Percentiles rank a stretch among this genome's conserved stretches.
These are phyloP conservation scores for Solanum bulbocastanum DNA, from an alignment of 257 asterid species.

Conservation along the genomic window DNA sequence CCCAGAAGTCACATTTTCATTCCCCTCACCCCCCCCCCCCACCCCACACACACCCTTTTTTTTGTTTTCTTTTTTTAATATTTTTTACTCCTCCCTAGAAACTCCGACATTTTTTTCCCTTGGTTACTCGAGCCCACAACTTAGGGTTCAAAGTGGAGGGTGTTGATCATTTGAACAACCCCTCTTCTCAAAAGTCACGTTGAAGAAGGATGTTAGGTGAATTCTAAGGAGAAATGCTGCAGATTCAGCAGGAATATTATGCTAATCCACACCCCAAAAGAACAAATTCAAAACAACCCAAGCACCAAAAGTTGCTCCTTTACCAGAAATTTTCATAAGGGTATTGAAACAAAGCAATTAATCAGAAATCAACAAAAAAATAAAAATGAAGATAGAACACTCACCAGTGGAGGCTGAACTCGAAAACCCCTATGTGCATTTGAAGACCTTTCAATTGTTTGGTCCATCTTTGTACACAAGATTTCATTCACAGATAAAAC, in stretches of 20 bases:
- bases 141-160: background rate
- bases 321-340: background rate
- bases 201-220: background rate
- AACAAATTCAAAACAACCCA: background rate
- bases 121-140: background rate
- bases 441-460: slow-evolving; percentile 57
- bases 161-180: background rate
- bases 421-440: slow-evolving; percentile 65
- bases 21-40: background rate
- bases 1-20: background rate
- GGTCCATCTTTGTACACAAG: slow-evolving; percentile 40
- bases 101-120: background rate
- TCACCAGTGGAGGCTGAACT: slow-evolving; percentile 89
- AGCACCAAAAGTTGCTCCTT: background rate
- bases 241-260: background rate
- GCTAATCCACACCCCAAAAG: background rate
- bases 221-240: background rate
- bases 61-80: no score
- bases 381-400: slow-evolving; percentile 7
- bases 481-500: slow-evolving; percentile 17
- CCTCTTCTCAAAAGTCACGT: background rate
- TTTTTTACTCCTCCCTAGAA: background rate
- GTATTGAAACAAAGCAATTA: background rate
- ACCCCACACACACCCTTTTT: no score
- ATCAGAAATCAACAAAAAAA: background rate